Base-by-base conservation (phyloP, 306 rosid species). In the Hippophae gyantsensis region DNA sequence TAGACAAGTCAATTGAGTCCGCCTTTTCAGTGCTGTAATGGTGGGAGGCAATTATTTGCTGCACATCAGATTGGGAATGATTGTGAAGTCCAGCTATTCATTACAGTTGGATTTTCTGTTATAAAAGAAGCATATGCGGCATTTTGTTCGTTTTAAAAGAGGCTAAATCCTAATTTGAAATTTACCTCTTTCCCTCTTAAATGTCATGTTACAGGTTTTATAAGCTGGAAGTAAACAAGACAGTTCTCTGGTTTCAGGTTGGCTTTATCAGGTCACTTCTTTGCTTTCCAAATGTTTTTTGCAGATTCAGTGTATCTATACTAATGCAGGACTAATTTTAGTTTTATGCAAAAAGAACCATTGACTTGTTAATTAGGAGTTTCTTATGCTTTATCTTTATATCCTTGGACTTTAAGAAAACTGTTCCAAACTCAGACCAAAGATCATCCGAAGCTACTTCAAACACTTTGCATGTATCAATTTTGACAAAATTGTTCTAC, bases 181-280 rank as follows among this genome's bases (percentile, higher is more conserved):
- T 46, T 26, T 43, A 25, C 42, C 18, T 12, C 63, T 72, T 32
- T 32, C 4, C 38, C 38, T 32, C 38, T 32, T 32, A 32, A 32
- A 32, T 32, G 38, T 32, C 38, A 32, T 32, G 3, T 32, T 32
- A 58, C 81, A 92, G 99, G 69, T 86, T 83, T 80, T 92, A 92
- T 82, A 85, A 78, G 78, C 94, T 80, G 54, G 79, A 82, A 27
- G 85, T 23, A 58, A 92, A 92, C 57, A 82, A 72, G 72, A 82
- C 90, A 26, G 70, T 84, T 60, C 70, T 86, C 67, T 92, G 99
- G 99, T 88, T 92, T 92, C 99, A 92, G 99, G 99, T 92, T 88
- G 77, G 99, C 94, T 80, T 74, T 79, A 80, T 80, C 93, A 88
- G 96, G 90, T 85, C 84, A 79, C 95, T 79, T 76, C 79, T 79